A percentile compares a stretch with the other conserved stretches of the same genome.
These are phyloP conservation scores for Xylariaceae sp. DNA, from an alignment of 2,329 filamentous ascomycete genomes.

Conservation along the genomic window DNA sequence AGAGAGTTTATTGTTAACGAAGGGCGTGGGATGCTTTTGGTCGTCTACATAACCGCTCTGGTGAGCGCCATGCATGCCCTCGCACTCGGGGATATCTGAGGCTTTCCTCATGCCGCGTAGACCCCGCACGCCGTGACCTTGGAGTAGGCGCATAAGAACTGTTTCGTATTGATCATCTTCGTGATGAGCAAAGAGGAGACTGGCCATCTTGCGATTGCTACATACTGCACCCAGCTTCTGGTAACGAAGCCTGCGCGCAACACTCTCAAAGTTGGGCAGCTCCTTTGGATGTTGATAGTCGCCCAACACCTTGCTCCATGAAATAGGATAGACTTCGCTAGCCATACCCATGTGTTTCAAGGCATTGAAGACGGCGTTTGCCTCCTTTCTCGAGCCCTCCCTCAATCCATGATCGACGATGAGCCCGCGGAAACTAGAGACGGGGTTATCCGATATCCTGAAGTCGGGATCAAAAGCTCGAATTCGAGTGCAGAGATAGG, in stretches of 20 bases:
- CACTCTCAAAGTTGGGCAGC: slow-evolving; percentile 73
- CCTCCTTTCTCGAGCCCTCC: slow-evolving; percentile 58
- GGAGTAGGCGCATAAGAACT: slow-evolving; percentile 76
- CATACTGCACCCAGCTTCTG: slow-evolving; percentile 70
- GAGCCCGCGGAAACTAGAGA: slow-evolving; percentile 49
- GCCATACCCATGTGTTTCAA: slow-evolving; percentile 45
- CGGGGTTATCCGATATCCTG: slow-evolving; percentile 53
- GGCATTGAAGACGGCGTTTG: slow-evolving; percentile 50
- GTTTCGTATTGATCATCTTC: slow-evolving; percentile 92
- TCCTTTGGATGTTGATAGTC: slow-evolving; percentile 43
- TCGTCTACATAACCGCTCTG: slow-evolving; percentile 66
- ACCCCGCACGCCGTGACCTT: slow-evolving; percentile 71
- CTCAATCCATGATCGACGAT: slow-evolving; percentile 66
- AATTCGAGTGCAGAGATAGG: slow-evolving; percentile 68
- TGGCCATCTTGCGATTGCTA: slow-evolving; percentile 53
- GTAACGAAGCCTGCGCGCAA: slow-evolving; percentile 77
- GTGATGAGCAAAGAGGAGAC: slow-evolving; percentile 84
- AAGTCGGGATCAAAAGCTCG: slow-evolving; percentile 42
- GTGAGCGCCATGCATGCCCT: slow-evolving; percentile 73
- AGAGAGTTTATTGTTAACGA: slow-evolving; percentile 45
- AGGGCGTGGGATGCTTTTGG: slow-evolving; percentile 45
- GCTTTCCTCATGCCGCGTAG: slow-evolving; percentile 71
- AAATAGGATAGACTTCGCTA: slow-evolving; percentile 41
- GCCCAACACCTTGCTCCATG: slow-evolving; percentile 55
- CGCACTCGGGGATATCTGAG: slow-evolving; percentile 81